Evolutionary conservation across 139 green algal species (phyloP), one percentile per base, ranked within the genome.

Genomic region (Coelastrella sp.): DNA sequence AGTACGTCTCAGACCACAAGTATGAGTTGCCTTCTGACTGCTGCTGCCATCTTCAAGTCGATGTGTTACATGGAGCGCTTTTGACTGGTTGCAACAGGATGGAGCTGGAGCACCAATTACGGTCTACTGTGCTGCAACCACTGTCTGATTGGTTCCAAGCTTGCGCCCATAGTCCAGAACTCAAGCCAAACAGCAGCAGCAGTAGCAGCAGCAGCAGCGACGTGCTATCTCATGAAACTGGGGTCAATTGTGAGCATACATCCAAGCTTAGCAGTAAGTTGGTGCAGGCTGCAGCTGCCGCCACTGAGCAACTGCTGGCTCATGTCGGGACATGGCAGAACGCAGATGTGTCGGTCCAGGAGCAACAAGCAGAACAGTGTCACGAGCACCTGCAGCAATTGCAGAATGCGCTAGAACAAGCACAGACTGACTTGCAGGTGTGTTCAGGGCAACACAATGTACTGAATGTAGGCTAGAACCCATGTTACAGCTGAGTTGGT

Each of bases 131-230:
- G 7, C 21, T 82, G 53, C 75, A 38, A 23, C 75, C 75, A 30
- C 25, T 82, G 75, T 41, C 71, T 19, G 37, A 27, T 15, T 82
- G 75, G 75, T 40, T 71, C 19, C 75, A 82, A n/a, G 11, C 66
- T 9, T 32, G 19, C 6, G 53, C 21, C 21, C 17, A 64, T 35
- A 41, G 19, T 53, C n/a, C n/a, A n/a, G n/a, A n/a, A n/a, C n/a
- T n/a, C n/a, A n/a, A n/a, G n/a, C n/a, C n/a, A n/a, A n/a, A n/a
- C n/a, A n/a, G n/a, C n/a, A n/a, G n/a, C n/a, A 34, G 8, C 25
- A 43, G 71, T 35, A 80, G 72, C n/a, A n/a, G n/a, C n/a, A n/a
- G n/a, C n/a, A n/a, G n/a, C n/a, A n/a, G n/a, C n/a, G n/a, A n/a
- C n/a, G n/a, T n/a, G n/a, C n/a, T n/a, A n/a, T n/a, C n/a, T n/a